Evolutionary conservation across 345 rosid genomes (phyloP).

Genomic region (Brassica carinata): DNA sequence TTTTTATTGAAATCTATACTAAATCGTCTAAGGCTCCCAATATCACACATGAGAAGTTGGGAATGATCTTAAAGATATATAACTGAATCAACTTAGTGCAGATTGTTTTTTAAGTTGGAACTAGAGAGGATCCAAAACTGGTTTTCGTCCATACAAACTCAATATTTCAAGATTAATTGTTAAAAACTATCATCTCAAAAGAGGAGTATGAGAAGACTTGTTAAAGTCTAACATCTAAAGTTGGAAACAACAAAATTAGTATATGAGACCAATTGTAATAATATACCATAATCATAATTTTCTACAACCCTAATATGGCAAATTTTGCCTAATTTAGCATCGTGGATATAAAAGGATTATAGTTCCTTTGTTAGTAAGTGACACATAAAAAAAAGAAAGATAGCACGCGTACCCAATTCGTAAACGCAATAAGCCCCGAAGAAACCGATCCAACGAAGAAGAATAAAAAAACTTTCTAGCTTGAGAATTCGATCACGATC

Average conservation of each 20-base stretch:
- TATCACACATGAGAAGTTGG: neutral
- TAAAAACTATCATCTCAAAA: neutral
- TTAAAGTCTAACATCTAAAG: neutral
- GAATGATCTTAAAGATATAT: neutral
- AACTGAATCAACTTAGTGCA: neutral
- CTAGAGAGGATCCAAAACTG: neutral
- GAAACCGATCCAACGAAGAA: neutral
- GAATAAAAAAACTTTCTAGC: slow-evolving; percentile 17
- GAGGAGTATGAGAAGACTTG: neutral
- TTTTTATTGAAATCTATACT: too few species aligned
- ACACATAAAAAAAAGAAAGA: neutral
- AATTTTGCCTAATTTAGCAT: slow-evolving; percentile 22
- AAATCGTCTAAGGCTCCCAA: neutral
- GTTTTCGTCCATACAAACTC: neutral
- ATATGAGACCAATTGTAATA: neutral
- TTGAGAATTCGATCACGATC: slow-evolving; percentile 6
- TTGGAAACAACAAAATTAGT: neutral
- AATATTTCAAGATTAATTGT: neutral
- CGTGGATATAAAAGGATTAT: neutral
- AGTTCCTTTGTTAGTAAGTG: slow-evolving; percentile 4
- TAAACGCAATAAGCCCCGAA: neutral
- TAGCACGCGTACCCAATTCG: slow-evolving; percentile 5
- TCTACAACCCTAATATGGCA: neutral
- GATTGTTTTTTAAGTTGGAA: neutral
- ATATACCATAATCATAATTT: neutral